Conservation (phyloP, 345 rosid genomes). For the Camelina hispida region DNA sequence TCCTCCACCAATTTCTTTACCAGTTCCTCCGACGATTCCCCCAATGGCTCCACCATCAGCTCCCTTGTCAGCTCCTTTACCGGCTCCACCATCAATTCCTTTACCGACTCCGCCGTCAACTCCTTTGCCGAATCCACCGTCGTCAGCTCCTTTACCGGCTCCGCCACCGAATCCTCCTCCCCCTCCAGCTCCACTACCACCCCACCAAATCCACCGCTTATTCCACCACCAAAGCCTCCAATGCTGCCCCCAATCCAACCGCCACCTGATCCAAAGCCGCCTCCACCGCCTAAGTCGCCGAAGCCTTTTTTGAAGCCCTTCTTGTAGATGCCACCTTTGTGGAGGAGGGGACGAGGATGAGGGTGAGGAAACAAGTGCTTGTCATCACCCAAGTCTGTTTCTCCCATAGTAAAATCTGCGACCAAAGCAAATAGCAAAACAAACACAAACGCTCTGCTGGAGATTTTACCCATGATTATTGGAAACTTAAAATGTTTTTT, state of each 20-base stretch:
- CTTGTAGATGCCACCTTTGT: slow-evolving; percentile 40
- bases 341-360: slow-evolving; percentile 41
- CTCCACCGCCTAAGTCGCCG: slow-evolving; percentile 41
- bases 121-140: background rate
- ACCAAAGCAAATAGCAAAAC: slow-evolving; percentile 38
- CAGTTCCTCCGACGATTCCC: background rate
- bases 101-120: background rate
- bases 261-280: slow-evolving; percentile 41
- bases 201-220: slow-evolving; percentile 39
- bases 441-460: slow-evolving; percentile 30
- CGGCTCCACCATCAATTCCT: background rate
- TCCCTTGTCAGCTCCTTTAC: background rate
- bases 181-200: slow-evolving; percentile 16
- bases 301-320: slow-evolving; percentile 41
- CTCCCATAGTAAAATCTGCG: slow-evolving; percentile 19
- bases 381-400: slow-evolving; percentile 34
- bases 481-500: background rate
- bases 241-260: slow-evolving; percentile 43
- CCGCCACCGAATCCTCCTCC: slow-evolving; percentile 7
- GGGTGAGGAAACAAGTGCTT: slow-evolving; percentile 39
- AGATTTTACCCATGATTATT: slow-evolving; percentile 27
- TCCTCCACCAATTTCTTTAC: background rate
- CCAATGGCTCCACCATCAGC: background rate
- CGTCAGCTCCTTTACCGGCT: background rate
- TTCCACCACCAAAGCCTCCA: slow-evolving; percentile 41